Evolutionary conservation across 495 filamentous ascomycete species (phyloP), one percentile per base, ranked within the genome.

Genomic region (Xylaria venustula): DNA sequence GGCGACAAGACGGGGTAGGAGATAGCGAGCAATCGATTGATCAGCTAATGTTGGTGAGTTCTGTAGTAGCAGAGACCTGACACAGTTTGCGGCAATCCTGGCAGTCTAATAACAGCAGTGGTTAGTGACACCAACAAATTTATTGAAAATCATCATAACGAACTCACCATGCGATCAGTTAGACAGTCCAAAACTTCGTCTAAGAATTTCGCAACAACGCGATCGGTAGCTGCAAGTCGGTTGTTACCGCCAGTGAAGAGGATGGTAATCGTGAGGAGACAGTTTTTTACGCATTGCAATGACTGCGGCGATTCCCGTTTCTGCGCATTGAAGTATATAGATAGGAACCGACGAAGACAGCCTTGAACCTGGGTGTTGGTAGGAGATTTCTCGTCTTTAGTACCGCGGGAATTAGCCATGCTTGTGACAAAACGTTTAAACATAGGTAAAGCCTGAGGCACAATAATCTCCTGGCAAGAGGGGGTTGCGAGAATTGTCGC

Each of bases 261-360:
- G 63, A 99, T 89, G 2, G 95, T 95, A 48, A 87, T 85, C 0
- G 90, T 89, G 47, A 98, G 81, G 0, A 99, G 86, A 17, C 89
- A 90, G 65, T 97, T 98, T 76, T 94, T 97, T 64, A 96, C 93
- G 66, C 92, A 96, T 2, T 90, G 78, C 23, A 99, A 74, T 2
- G 90, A 89, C 1, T 86, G 84, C n/a, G 91, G 87, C 0, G 81
- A 83, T 68, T 96, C 92, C 11, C 92, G 86, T 65, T 88, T 89
- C 72, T 96, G 93, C 3, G 91, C 90, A 60, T 90, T 81, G 0
- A 88, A 84, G 56, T 96, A 88, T 37, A 92, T 93, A 37, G 86
- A 83, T 26, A 94, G 75, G 74, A 96, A 92, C 7, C 88, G 86
- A 26, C 85, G 84, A 14, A 96, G 80, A 60, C 89, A 92, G 47